Conservation (phyloP, 1,284 basidiomycete genomes). For the Termitomyces sp. region DNA sequence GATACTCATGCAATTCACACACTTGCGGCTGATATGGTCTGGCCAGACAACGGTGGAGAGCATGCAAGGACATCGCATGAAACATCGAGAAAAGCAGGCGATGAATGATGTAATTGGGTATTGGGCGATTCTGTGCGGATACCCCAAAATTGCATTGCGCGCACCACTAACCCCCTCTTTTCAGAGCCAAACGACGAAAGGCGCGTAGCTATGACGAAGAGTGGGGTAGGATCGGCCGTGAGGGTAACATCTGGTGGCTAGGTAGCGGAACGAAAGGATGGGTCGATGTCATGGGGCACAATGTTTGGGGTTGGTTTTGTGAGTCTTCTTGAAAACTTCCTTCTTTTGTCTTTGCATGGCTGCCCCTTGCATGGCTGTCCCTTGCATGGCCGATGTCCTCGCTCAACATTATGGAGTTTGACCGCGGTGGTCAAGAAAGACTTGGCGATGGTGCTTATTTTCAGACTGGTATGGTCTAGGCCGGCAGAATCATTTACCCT, state of each 20-base stretch:
- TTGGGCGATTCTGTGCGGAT: slow-evolving; percentile 47
- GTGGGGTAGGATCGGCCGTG: slow-evolving; percentile 68
- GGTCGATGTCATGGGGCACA: slow-evolving; percentile 72
- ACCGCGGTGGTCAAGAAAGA: not conserved
- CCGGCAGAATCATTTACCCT: not conserved
- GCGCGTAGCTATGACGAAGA: slow-evolving; percentile 60
- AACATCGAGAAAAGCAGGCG: slow-evolving; percentile 53
- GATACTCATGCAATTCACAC: slow-evolving; percentile 47
- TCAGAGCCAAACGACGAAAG: slow-evolving; percentile 44
- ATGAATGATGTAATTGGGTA: slow-evolving; percentile 42
- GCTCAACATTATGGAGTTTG: not conserved
- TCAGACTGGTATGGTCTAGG: not conserved
- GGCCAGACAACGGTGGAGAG: slow-evolving; percentile 82
- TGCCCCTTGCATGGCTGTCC: not conserved
- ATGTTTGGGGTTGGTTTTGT: slow-evolving; percentile 67
- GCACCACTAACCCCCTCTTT: not conserved
- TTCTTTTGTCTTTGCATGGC: not conserved
- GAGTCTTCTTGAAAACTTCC: slow-evolving; percentile 30
- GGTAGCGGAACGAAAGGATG: slow-evolving; percentile 59
- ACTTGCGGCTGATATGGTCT: slow-evolving; percentile 53
- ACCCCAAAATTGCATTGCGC: not conserved
- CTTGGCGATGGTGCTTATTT: not conserved
- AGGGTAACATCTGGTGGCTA: slow-evolving; percentile 86
- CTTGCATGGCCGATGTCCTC: not conserved
- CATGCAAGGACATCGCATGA: slow-evolving; percentile 48